Base-by-base conservation (phyloP, 2,329 filamentous ascomycete species). In the Dendrostoma leiphaemia region DNA sequence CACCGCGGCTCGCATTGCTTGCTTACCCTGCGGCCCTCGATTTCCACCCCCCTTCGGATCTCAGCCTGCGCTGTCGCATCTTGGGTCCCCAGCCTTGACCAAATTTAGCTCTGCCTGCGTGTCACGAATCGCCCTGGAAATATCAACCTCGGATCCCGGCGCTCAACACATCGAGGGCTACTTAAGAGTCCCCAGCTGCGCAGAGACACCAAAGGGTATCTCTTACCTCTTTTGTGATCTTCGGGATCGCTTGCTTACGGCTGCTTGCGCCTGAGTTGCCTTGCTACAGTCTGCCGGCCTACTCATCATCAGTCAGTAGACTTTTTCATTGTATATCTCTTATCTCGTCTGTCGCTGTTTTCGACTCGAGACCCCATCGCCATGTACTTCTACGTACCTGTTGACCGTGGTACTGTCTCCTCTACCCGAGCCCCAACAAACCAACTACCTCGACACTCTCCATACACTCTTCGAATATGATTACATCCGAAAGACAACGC, bases 381-480 rank as follows among this genome's bases (percentile, higher is more conserved):
- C 37, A 58, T 58, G 55, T 58, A 58, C 38, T 58, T 58, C 32
- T 58, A 58, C 38, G 26, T 46, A 21, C 55, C 55, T 19, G 35
- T 55, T 12, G 40, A 45, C 17, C 34, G 40, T 37, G 55, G 52
- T 58, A 58, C 44, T n/a, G n/a, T 26, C 23, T 21, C 44, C 29
- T 51, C 37, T 13, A 28, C 26, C 35, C n/a, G 5, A 3, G 17
- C 44, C 9, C 24, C 34, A 35, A 15, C 9, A 37, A 23, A 26
- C n/a, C n/a, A n/a, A n/a, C n/a, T n/a, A n/a, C n/a, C n/a, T n/a
- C n/a, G n/a, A n/a, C n/a, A n/a, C n/a, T n/a, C n/a, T n/a, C n/a
- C n/a, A n/a, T n/a, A n/a, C n/a, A n/a, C 3, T 24, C 15, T 10
- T 15, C 9, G 3, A 15, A 12, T 2, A 17, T n/a, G 9, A 8